Evolutionary conservation across 495 filamentous ascomycete genomes (phyloP), one percentile per base, ranked within the genome.

Genomic region (Xylaria cubensis): DNA sequence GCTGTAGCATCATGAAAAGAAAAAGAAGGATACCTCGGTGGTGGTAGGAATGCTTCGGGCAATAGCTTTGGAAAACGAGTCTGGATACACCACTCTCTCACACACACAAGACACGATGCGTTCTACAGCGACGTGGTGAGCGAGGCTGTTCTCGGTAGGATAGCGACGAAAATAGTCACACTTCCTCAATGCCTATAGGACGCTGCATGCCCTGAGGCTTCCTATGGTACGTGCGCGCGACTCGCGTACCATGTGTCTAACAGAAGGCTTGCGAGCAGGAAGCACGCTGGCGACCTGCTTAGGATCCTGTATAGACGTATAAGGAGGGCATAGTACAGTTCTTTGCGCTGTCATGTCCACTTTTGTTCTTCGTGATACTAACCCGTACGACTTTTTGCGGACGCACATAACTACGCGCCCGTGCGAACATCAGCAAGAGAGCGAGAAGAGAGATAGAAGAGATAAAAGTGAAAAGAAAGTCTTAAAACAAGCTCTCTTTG

Each of bases 321-420:
- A 36, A 2, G 15, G 56, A 50, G 53, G 15, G 15, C 66, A 53
- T 46, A 68, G 15, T 44, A 68, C 53, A 15, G 53, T 59, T 9
- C 65, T 41, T 44, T 56, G 17, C 21, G 65, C 34, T 56, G 65
- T 26, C 50, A 56, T 67, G 32, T 56, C 65, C 65, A 67, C 65
- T 56, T 55, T 36, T 56, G 50, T 29, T 29, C 34, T 17, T 56
- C 50, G 29, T 26, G 65, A 67, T 56, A 42, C 65, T 67, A 5
- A 44, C 65, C 17, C 32, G 46, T 67, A 26, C 59, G 59, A 63
- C 59, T 24, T 19, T 36, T 59, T 5, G 58, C 34, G 13, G 32
- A 17, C 58, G 34, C 34, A 21, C 34, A n/a, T 6, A 5, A 36
- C 34, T 34, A 44, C 61, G n/a, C 61, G 39, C n/a, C 36, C 21